phyloP scores from a whole-genome alignment of 495 filamentous ascomycete species.

The Staphylotrichum longicolle region DNA sequence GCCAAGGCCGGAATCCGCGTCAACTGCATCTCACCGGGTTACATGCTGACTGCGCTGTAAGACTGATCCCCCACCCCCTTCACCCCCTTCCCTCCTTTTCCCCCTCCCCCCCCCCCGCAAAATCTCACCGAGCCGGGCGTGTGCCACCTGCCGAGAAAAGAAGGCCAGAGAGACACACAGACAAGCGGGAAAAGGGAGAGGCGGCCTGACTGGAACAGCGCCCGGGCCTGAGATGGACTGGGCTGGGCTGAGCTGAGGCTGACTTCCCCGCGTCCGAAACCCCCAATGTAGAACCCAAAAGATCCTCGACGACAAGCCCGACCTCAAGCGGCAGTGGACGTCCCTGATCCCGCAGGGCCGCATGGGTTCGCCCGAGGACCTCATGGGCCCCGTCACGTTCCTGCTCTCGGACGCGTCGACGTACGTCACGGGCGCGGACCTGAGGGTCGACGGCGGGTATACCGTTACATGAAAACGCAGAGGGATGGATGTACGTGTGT shows the following conservation, averaged over 20 bases:
- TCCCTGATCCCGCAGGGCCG: constrained; percentile 85
- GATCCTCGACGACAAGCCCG: constrained; percentile 89
- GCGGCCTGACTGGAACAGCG: no score
- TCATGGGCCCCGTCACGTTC: constrained; percentile 92
- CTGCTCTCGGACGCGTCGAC: constrained; percentile 78
- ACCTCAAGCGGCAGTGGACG: constrained; percentile 82
- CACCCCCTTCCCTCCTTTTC: no score
- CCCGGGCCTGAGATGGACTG: no score
- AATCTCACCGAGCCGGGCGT: constrained; percentile 15
- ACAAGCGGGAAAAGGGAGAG: no score
- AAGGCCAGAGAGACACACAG: neutral
- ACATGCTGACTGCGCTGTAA: constrained; percentile 92
- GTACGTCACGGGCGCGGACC: constrained; percentile 88
- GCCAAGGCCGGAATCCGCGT: constrained; percentile 79
- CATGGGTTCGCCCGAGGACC: constrained; percentile 88
- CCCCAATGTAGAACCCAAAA: constrained; percentile 69
- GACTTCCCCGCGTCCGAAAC: no score
- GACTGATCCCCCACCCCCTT: constrained; percentile 10
- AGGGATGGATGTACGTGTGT: no score
- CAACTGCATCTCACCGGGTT: constrained; percentile 88
- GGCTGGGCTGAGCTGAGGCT: no score
- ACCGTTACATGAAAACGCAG: constrained; percentile 56
- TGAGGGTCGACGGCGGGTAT: constrained; percentile 90
- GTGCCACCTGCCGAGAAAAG: neutral
- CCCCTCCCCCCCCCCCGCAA: no score